Evolutionary conservation across 768 basidiomycete species (phyloP).

Genomic region (Epithele typhae): DNA sequence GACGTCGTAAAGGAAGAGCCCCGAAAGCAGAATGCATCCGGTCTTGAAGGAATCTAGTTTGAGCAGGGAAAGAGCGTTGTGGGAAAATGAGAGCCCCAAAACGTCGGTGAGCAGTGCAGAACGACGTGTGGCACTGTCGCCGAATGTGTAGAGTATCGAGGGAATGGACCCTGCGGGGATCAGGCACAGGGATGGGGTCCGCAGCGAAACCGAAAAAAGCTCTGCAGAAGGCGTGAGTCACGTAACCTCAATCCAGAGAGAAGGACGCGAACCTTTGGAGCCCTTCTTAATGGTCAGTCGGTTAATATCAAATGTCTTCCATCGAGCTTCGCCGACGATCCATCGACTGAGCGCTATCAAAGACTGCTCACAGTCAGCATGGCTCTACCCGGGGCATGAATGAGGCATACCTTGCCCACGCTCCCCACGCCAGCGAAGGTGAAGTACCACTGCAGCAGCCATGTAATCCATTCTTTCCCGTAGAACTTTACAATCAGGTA

Average conservation of each 20-base stretch:
- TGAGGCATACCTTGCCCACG: constrained; percentile 57
- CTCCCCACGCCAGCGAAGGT: constrained; percentile 59
- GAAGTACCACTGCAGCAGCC: constrained; percentile 74
- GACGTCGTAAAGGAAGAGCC: constrained; percentile 89
- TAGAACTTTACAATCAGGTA: constrained; percentile 71
- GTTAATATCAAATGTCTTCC: constrained; percentile 53
- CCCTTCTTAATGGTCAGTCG: constrained; percentile 43
- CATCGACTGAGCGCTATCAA: constrained; percentile 47
- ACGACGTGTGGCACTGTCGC: constrained; percentile 36
- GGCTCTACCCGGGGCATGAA: not conserved
- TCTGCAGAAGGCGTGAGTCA: constrained; percentile 27
- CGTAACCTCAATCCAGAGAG: constrained; percentile 7
- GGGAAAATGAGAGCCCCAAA: constrained; percentile 69
- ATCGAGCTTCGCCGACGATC: constrained; percentile 45
- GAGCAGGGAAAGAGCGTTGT: constrained; percentile 74
- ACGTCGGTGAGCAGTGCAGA: constrained; percentile 77
- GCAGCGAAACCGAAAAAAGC: constrained; percentile 38
- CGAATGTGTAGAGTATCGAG: constrained; percentile 57
- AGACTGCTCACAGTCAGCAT: constrained; percentile 15
- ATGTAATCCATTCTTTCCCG: constrained; percentile 81
- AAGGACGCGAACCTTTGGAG: constrained; percentile 34
- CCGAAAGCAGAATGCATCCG: constrained; percentile 74
- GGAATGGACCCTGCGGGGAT: constrained; percentile 60
- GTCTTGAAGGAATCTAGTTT: constrained; percentile 89
- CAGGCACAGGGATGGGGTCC: constrained; percentile 53